A percentile compares a stretch with the other conserved stretches of the same genome.
These are phyloP conservation scores for Ilyonectria robusta DNA, from an alignment of 2,329 filamentous ascomycete genomes.

Conservation along the genomic window DNA sequence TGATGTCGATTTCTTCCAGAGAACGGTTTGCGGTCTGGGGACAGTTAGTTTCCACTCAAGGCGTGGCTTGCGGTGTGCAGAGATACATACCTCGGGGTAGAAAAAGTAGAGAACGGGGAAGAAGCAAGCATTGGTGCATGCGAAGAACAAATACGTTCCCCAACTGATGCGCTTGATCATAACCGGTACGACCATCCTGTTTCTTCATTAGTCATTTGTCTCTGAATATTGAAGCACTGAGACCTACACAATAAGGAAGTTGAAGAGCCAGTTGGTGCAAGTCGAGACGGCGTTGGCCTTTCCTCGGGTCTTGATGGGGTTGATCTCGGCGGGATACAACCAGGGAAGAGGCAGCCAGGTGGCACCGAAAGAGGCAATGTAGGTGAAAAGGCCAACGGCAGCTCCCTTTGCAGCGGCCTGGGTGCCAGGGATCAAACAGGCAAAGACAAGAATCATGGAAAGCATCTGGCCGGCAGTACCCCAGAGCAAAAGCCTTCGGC, in stretches of 20 bases:
- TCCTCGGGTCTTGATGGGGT: constrained; percentile 62
- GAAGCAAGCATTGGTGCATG: constrained; percentile 65
- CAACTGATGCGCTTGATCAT: constrained; percentile 72
- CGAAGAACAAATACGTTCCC: constrained; percentile 66
- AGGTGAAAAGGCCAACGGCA: constrained; percentile 77
- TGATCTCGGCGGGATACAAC: constrained; percentile 70
- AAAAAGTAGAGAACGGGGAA: constrained; percentile 65
- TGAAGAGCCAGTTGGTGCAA: constrained; percentile 70
- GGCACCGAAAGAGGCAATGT: constrained; percentile 78
- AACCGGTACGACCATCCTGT: constrained; percentile 71
- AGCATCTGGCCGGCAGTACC: constrained; percentile 64
- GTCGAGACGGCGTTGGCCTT: constrained; percentile 70
- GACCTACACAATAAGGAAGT: constrained; percentile 62
- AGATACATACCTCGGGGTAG: constrained; percentile 55
- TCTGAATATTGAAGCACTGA: background rate
- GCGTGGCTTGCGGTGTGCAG: rapidly evolving
- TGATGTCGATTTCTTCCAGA: constrained; percentile 71
- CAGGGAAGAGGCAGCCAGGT: constrained; percentile 76
- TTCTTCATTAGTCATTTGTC: background rate
- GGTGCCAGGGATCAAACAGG: constrained; percentile 75
- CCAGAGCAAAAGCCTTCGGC: constrained; percentile 62
- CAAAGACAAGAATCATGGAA: constrained; percentile 74
- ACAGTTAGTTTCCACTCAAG: constrained; percentile 7
- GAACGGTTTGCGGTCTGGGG: constrained; percentile 54
- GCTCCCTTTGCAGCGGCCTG: constrained; percentile 75